These are phyloP conservation scores for Sporothrix sp. DNA, from an alignment of 2,329 filamentous ascomycete species.

Conservation along the genomic window DNA sequence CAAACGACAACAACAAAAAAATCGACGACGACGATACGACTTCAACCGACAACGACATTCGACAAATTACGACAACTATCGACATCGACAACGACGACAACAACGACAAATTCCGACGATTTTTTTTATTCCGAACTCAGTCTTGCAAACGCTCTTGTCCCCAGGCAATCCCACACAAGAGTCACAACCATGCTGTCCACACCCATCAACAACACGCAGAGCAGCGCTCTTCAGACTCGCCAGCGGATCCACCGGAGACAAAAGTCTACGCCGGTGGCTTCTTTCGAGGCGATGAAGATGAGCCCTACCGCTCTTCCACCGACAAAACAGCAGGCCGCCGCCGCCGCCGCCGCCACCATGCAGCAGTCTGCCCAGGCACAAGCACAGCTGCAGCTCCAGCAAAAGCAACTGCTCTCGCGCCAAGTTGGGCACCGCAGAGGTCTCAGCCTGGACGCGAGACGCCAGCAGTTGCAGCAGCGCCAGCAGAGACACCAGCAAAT, in stretches of 20 bases:
- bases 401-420: slow-evolving; percentile 30
- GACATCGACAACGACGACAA: slow-evolving; percentile 14
- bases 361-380: slow-evolving; percentile 11
- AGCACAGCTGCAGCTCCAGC: slow-evolving; percentile 18
- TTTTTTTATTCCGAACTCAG: slow-evolving; percentile 22
- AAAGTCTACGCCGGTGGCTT: slow-evolving; percentile 65
- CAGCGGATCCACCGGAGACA: slow-evolving; percentile 75
- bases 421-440: slow-evolving; percentile 62
- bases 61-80: slow-evolving; percentile 9
- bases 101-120: slow-evolving; percentile 5
- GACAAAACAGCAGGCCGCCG: slow-evolving; percentile 23
- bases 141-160: slow-evolving; percentile 14
- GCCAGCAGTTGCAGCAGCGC: slow-evolving; percentile 39
- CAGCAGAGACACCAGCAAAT: slow-evolving; percentile 17
- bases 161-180: slow-evolving; percentile 12
- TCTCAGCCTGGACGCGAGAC: slow-evolving; percentile 69
- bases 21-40: slow-evolving; percentile 12
- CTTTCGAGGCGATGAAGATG: slow-evolving; percentile 66
- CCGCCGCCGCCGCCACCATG: slow-evolving; percentile 22
- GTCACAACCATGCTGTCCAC: slow-evolving; percentile 27
- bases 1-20: slow-evolving; percentile 21
- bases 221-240: slow-evolving; percentile 51
- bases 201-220: slow-evolving; percentile 46
- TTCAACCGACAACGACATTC: slow-evolving; percentile 13
- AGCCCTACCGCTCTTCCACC: slow-evolving; percentile 45